Conservation (phyloP, 345 rosid genomes). For the Mallotus nudiflorus region DNA sequence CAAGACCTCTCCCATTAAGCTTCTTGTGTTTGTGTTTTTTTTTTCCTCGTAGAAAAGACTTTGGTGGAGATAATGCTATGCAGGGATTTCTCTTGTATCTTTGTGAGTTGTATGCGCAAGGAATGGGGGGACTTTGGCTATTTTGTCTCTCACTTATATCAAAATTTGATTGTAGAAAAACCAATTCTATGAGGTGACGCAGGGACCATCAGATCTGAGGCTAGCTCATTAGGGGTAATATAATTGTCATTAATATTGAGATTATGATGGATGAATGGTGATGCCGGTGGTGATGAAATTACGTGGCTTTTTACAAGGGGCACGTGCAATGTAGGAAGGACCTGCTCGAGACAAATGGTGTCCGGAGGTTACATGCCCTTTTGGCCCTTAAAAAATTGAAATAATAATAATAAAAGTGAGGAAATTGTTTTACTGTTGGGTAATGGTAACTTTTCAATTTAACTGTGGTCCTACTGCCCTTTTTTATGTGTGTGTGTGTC, state of each 20-base stretch:
- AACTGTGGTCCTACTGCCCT: neutral
- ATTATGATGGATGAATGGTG: neutral
- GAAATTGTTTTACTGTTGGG: no score
- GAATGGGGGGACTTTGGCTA: neutral
- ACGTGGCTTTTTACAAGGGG: conserved; percentile 44
- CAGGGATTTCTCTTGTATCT: conserved; percentile 3
- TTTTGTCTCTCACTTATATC: neutral
- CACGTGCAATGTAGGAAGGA: conserved; percentile 41
- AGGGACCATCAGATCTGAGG: conserved; percentile 38
- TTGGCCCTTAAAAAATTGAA: no score
- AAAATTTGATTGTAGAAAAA: no score
- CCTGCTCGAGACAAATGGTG: conserved; percentile 31
- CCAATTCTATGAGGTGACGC: neutral
- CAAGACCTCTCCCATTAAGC: conserved; percentile 66
- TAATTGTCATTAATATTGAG: no score
- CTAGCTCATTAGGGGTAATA: neutral
- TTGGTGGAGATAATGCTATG: conserved; percentile 18
- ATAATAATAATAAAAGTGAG: no score
- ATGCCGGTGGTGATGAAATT: neutral
- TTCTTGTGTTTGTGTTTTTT: neutral
- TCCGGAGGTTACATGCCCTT: conserved; percentile 24
- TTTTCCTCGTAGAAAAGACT: neutral
- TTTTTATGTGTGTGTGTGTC: no score
- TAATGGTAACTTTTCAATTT: no score
- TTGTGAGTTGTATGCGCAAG: neutral